These are phyloP conservation scores for Populus alba DNA, from an alignment of 345 rosid species.

Conservation along the genomic window DNA sequence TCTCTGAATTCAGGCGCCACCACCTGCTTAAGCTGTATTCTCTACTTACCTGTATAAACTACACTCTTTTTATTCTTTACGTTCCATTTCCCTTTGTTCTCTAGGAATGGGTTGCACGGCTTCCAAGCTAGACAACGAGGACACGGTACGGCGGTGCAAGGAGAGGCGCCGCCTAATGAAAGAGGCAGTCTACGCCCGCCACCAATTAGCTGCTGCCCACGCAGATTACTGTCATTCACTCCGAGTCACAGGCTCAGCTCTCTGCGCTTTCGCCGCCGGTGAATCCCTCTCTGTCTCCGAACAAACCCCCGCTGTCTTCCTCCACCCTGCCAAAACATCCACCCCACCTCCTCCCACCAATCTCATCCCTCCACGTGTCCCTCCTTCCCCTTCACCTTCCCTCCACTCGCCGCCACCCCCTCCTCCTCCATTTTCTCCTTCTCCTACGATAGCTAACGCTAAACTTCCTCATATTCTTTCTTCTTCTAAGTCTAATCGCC, in stretches of 20 bases:
- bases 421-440: conserved; percentile 27
- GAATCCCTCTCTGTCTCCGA: conserved; percentile 77
- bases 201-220: conserved; percentile 85
- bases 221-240: conserved; percentile 91
- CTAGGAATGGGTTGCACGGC: conserved; percentile 79
- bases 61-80: neutral
- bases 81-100: neutral
- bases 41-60: neutral
- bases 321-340: conserved; percentile 26
- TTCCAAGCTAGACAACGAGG: conserved; percentile 92
- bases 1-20: conserved; percentile 19
- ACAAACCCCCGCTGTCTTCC: conserved; percentile 79
- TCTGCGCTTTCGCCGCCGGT: conserved; percentile 70
- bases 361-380: conserved; percentile 40
- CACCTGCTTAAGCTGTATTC: neutral
- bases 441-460: conserved; percentile 52
- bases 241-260: conserved; percentile 84
- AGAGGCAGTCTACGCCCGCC: conserved; percentile 80
- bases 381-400: conserved; percentile 46
- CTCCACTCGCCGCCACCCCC: conserved; percentile 42
- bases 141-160: conserved; percentile 84
- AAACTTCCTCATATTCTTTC: conserved; percentile 54
- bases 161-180: conserved; percentile 96
- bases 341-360: conserved; percentile 17
- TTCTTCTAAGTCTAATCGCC: conserved; percentile 33